Percentiles rank a stretch among this genome's conserved stretches.
These are phyloP conservation scores for Ceratocystis cubensis DNA, from an alignment of 2,329 filamentous ascomycete genomes.

Conservation along the genomic window DNA sequence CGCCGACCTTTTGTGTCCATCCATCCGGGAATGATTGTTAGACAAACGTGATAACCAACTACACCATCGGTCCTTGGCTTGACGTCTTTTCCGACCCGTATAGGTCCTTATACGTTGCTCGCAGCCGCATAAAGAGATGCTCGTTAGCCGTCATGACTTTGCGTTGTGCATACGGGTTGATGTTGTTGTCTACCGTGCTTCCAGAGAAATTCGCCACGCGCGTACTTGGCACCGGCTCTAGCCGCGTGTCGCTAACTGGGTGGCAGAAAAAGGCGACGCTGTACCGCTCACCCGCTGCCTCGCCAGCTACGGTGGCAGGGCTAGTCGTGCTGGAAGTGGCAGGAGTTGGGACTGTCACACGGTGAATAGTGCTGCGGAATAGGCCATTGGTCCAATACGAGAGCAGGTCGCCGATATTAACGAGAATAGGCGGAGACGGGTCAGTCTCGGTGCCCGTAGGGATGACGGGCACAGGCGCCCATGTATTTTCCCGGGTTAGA, in stretches of 20 bases:
- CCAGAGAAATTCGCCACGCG: slow-evolving; percentile 36
- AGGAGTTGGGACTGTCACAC: slow-evolving; percentile 56
- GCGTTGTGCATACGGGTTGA: slow-evolving; percentile 39
- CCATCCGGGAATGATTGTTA: background rate
- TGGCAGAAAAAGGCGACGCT: slow-evolving; percentile 60
- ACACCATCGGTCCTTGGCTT: slow-evolving; percentile 4
- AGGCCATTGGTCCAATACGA: slow-evolving; percentile 87
- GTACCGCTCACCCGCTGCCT: slow-evolving; percentile 42
- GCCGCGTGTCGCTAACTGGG: slow-evolving; percentile 40
- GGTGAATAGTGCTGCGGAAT: slow-evolving; percentile 75
- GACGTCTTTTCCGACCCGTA: slow-evolving; percentile 33
- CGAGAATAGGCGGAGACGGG: slow-evolving; percentile 58
- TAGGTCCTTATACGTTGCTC: slow-evolving; percentile 44
- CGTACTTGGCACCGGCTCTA: slow-evolving; percentile 49
- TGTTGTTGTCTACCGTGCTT: slow-evolving; percentile 27
- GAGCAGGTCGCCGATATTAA: slow-evolving; percentile 60
- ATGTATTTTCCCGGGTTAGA: slow-evolving; percentile 41
- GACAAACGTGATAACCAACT: slow-evolving; percentile 11
- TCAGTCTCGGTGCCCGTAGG: slow-evolving; percentile 48
- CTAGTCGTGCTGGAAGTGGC: background rate
- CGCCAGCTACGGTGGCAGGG: slow-evolving; percentile 10
- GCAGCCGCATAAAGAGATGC: slow-evolving; percentile 49
- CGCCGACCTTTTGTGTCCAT: slow-evolving; percentile 8
- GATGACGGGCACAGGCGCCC: slow-evolving; percentile 55
- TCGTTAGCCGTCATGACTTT: slow-evolving; percentile 51